These are phyloP conservation scores for thale cress (Arabidopsis thaliana) DNA, from an alignment of 345 rosid species.

Conservation along the genomic window DNA sequence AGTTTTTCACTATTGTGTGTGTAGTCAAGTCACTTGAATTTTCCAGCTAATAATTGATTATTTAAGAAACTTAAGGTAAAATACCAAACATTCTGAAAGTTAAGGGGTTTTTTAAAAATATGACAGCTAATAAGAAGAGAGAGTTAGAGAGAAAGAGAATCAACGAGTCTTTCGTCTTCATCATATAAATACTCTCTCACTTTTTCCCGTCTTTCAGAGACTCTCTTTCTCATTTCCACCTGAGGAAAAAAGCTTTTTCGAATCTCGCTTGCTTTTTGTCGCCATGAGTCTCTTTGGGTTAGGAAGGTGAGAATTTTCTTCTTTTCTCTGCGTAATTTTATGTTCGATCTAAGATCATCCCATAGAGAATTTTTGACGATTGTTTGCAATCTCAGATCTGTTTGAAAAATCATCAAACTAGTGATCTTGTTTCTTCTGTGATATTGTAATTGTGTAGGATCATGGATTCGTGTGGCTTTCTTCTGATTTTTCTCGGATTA, in stretches of 20 bases:
- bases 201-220: conserved; percentile 26
- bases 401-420: neutral
- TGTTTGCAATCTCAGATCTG: conserved; percentile 42
- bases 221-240: conserved; percentile 29
- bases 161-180: conserved; percentile 32
- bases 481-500: conserved; percentile 4
- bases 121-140: conserved; percentile 42
- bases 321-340: neutral
- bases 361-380: neutral
- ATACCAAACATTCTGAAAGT: neutral
- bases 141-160: conserved; percentile 18
- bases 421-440: conserved; percentile 28
- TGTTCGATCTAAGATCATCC: neutral
- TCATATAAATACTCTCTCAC: conserved; percentile 29
- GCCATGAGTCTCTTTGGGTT: conserved; percentile 43
- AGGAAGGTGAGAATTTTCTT: conserved; percentile 34
- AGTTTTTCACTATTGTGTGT: neutral
- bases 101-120: conserved; percentile 13
- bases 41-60: neutral
- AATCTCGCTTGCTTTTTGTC: conserved; percentile 23
- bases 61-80: neutral
- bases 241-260: conserved; percentile 8
- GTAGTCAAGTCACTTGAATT: neutral
- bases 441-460: conserved; percentile 22
- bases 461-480: conserved; percentile 19